Evolutionary conservation across 208 protist species (phyloP).

Genomic region (Trypanosoma brucei): DNA sequence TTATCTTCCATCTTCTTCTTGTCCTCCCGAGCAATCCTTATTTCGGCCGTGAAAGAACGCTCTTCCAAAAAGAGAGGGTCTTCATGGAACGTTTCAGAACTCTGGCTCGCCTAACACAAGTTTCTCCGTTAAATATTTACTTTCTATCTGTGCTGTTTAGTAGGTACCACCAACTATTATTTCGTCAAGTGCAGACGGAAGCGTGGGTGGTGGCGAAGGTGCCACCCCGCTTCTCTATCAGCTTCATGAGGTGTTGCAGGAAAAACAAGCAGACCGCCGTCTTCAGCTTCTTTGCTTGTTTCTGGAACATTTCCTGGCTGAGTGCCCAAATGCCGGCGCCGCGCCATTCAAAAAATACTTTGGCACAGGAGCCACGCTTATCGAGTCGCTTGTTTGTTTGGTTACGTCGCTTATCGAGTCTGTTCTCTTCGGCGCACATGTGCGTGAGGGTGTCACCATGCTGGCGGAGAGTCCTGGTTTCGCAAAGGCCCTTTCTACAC

Average conservation of each 20-base stretch:
- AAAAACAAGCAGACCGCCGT: slow-evolving; percentile 1
- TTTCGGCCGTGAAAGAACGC: too few species aligned
- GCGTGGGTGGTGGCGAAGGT: neutral
- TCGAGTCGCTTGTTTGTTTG: neutral
- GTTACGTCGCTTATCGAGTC: neutral
- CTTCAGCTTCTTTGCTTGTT: neutral
- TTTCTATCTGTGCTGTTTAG: neutral
- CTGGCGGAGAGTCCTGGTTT: neutral
- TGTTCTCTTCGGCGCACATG: neutral
- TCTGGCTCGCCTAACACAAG: too few species aligned
- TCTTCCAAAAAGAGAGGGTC: too few species aligned
- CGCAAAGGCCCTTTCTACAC: neutral
- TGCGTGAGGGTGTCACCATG: neutral
- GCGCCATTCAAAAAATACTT: neutral
- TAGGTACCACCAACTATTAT: neutral
- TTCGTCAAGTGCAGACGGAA: neutral
- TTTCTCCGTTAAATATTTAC: too few species aligned
- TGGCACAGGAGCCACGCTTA: neutral
- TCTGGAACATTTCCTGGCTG: neutral
- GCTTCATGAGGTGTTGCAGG: neutral
- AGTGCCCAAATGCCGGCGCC: neutral
- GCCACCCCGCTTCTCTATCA: neutral
- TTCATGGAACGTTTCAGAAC: too few species aligned
- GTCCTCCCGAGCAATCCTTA: too few species aligned
- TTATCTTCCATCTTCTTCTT: too few species aligned